A percentile compares a stretch with the other conserved stretches of the same genome.
Conservation (phyloP, 2,329 filamentous ascomycete species). For the Hypomyces rosellus region DNA sequence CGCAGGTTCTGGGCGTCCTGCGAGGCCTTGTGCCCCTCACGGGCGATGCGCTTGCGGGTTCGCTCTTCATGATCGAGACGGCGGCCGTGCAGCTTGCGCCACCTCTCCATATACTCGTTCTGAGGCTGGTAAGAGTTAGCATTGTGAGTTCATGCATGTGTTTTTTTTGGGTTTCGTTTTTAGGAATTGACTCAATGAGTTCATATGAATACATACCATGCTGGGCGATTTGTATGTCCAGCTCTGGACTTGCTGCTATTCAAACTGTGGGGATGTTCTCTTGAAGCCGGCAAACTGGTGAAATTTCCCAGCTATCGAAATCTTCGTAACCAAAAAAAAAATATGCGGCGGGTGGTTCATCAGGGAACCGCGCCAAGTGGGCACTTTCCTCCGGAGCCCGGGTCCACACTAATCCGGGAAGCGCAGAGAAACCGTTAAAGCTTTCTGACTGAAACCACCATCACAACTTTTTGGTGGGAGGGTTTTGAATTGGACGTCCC, state of each 20-base stretch:
- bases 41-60: conserved; percentile 75
- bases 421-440: background rate
- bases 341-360: conserved; percentile 23
- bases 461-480: conserved; percentile 14
- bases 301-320: too few species aligned
- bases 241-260: conserved; percentile 7
- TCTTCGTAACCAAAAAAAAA: conserved; percentile 16
- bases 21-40: conserved; percentile 82
- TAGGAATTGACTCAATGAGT: background rate
- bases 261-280: conserved; percentile 1
- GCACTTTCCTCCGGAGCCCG: conserved; percentile 21
- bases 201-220: conserved; percentile 23
- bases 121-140: conserved; percentile 54
- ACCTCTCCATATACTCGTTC: conserved; percentile 75
- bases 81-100: conserved; percentile 49
- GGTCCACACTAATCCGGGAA: conserved; percentile 30
- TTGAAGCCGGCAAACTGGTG: background rate
- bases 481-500: background rate
- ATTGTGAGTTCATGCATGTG: background rate
- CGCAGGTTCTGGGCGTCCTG: conserved; percentile 90
- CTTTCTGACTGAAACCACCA: background rate
- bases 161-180: too few species aligned
- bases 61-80: conserved; percentile 79
- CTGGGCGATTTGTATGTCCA: conserved; percentile 20
- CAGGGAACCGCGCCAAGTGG: conserved; percentile 12